Percentiles rank a stretch among this genome's conserved stretches.
Evolutionary conservation across 164 flowering plant genomes (phyloP).

Genomic region (Liriodendron chinense): DNA sequence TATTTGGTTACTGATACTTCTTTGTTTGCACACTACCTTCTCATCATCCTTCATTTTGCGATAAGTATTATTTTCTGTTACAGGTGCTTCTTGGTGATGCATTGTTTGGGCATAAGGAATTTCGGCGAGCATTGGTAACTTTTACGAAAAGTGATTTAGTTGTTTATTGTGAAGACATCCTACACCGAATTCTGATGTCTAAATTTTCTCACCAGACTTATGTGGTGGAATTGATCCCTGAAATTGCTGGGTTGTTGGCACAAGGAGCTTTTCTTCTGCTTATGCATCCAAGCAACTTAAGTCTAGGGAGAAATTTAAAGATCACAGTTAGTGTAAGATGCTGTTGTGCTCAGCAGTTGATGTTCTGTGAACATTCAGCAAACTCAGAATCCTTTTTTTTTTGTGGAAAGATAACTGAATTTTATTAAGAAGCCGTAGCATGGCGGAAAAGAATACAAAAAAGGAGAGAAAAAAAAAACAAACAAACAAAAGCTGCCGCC

Average conservation of each 20-base stretch:
- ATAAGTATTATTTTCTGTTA: not conserved
- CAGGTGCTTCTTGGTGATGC: slow-evolving; percentile 90
- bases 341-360: not conserved
- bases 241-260: not conserved
- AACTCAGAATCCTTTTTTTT: not conserved
- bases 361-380: not conserved
- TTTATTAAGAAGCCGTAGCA: too few species aligned
- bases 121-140: slow-evolving; percentile 72
- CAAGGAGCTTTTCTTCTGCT: not conserved
- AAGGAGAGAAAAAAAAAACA: too few species aligned
- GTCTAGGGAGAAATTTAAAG: not conserved
- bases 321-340: not conserved
- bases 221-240: not conserved
- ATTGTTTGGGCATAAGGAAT: slow-evolving; percentile 73
- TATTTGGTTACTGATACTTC: not conserved
- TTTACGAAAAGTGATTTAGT: not conserved
- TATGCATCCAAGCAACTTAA: not conserved
- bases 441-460: too few species aligned
- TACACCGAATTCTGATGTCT: not conserved
- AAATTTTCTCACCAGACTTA: not conserved
- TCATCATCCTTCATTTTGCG: not conserved
- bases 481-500: too few species aligned
- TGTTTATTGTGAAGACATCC: not conserved
- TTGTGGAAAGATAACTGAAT: too few species aligned
- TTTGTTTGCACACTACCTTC: not conserved